These are phyloP conservation scores for Telopea speciosissima DNA, from an alignment of 177 flowering plant species.

Conservation along the genomic window DNA sequence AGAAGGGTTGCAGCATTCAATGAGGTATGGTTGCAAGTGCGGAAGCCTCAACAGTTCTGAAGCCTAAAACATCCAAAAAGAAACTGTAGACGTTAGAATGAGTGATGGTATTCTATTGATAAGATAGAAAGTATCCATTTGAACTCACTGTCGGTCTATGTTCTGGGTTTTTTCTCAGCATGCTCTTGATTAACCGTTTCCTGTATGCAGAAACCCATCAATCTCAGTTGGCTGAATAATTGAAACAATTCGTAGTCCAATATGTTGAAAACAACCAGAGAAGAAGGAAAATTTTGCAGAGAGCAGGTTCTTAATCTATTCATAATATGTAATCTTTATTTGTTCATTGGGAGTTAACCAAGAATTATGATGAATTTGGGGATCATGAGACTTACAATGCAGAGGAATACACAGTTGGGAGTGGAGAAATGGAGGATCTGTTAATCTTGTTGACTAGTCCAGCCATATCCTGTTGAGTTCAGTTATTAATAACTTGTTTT, in stretches of 20 bases:
- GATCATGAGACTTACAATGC: slow-evolving; percentile 51
- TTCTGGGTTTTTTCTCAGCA: slow-evolving; percentile 79
- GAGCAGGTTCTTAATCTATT: neutral
- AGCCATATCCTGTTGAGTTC: slow-evolving; percentile 12
- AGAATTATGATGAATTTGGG: neutral
- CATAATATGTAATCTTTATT: neutral
- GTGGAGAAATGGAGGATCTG: slow-evolving; percentile 72
- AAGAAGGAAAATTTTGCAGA: neutral
- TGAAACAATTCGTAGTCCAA: neutral
- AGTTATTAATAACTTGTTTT: slow-evolving; percentile 2
- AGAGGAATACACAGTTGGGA: slow-evolving; percentile 77
- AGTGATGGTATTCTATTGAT: neutral
- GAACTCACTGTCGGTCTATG: slow-evolving; percentile 74
- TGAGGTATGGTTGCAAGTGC: slow-evolving; percentile 72
- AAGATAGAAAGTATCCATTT: neutral
- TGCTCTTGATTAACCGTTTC: slow-evolving; percentile 64
- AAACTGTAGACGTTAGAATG: slow-evolving; percentile 12
- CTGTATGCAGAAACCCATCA: slow-evolving; percentile 25
- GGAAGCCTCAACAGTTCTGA: slow-evolving; percentile 88
- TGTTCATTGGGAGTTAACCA: neutral
- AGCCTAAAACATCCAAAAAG: slow-evolving; percentile 40
- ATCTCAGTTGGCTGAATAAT: neutral
- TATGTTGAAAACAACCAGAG: neutral
- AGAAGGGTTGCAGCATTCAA: slow-evolving; percentile 53
- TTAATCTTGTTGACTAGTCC: slow-evolving; percentile 81